Conservation (phyloP, 768 basidiomycete genomes). For the Lentinula detonsa region DNA sequence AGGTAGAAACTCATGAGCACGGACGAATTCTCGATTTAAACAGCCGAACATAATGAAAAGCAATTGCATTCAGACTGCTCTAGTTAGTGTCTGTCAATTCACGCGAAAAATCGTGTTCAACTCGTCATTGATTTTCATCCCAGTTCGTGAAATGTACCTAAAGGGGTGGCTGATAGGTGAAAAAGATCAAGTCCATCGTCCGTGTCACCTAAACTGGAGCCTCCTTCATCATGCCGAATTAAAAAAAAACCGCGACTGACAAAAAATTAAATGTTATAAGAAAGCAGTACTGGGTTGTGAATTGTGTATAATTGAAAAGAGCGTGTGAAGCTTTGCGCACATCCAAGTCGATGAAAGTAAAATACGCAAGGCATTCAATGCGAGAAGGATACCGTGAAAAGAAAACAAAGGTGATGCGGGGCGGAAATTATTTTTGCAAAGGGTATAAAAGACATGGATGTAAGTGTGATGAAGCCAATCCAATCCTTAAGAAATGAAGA, state of each 20-base stretch:
- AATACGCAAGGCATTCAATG: neutral
- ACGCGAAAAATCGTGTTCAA: neutral
- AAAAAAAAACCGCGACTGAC: neutral
- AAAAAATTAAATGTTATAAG: constrained; percentile 5
- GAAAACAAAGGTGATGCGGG: neutral
- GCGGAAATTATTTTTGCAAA: constrained; percentile 4
- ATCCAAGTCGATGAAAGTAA: neutral
- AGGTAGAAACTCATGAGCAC: neutral
- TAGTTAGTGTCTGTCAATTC: too few species aligned
- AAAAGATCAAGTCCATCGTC: constrained; percentile 1
- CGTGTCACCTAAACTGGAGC: neutral
- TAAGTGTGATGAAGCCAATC: neutral
- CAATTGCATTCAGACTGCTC: too few species aligned
- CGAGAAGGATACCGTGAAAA: neutral
- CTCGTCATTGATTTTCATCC: constrained; percentile 5
- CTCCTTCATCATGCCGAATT: neutral
- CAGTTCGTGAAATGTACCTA: constrained; percentile 4
- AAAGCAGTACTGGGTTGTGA: neutral
- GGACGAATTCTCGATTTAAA: neutral
- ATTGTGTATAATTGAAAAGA: neutral
- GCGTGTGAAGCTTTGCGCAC: neutral
- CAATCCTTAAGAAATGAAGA: neutral
- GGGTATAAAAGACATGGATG: constrained; percentile 3
- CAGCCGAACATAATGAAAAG: neutral
- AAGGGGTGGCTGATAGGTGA: neutral